Percentiles rank a stretch among this genome's conserved stretches.
These are phyloP conservation scores for Boletus rufocinnamomeus DNA, from an alignment of 768 basidiomycete species.

Conservation along the genomic window DNA sequence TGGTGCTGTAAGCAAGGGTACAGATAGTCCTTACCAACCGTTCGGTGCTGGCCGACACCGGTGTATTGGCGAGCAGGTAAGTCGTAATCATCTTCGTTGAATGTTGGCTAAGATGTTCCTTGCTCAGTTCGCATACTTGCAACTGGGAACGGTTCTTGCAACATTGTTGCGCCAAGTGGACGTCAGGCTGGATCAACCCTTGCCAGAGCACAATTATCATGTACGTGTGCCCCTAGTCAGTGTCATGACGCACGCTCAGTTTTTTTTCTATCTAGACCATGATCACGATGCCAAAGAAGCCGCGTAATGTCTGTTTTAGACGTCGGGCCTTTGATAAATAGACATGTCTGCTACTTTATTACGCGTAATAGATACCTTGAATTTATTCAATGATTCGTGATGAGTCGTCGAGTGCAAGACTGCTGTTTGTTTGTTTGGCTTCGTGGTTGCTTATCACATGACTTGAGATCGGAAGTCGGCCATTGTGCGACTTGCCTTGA, in stretches of 20 bases:
- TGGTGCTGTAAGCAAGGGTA: constrained; percentile 94
- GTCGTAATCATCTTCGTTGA: constrained; percentile 15
- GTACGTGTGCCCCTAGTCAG: constrained; percentile 47
- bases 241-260: constrained; percentile 9
- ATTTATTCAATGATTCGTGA: not conserved
- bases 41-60: constrained; percentile 97
- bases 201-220: constrained; percentile 90
- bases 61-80: constrained; percentile 88
- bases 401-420: not conserved
- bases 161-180: constrained; percentile 79
- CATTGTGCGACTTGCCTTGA: not conserved
- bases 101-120: constrained; percentile 5
- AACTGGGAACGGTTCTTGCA: constrained; percentile 81
- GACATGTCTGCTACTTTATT: constrained; percentile 5
- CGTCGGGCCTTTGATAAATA: constrained; percentile 57
- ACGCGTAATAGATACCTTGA: constrained; percentile 5
- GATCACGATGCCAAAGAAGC: constrained; percentile 86
- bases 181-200: constrained; percentile 55
- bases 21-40: constrained; percentile 94
- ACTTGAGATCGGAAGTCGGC: constrained; percentile 1
- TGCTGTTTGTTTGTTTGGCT: not conserved
- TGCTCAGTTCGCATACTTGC: constrained; percentile 87
- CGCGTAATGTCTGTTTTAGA: constrained; percentile 65
- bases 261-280: constrained; percentile 62
- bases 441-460: constrained; percentile 11